A percentile compares a stretch with the other conserved stretches of the same genome.
Evolutionary conservation across 345 rosid species (phyloP).

Genomic region (Rubroshorea leprosula): DNA sequence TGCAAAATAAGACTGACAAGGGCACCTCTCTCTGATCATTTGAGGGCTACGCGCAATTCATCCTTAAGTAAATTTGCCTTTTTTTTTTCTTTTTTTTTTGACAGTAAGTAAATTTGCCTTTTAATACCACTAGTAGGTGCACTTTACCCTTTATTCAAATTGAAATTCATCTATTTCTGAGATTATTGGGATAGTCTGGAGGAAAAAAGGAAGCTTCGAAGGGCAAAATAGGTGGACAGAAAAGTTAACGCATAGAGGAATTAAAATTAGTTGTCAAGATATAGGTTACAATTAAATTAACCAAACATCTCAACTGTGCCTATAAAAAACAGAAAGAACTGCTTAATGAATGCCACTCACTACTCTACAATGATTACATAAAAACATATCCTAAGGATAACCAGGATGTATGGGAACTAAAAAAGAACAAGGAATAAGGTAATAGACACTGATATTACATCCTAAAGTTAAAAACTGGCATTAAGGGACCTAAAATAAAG

Average conservation of each 20-base stretch:
- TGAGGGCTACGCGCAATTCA: no score
- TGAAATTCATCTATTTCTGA: no score
- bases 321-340: slow-evolving; percentile 23
- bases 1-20: no score
- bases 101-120: no score
- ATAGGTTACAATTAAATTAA: slow-evolving; percentile 18
- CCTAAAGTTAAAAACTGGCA: background rate
- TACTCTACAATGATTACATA: background rate
- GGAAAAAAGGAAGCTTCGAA: no score
- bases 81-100: no score
- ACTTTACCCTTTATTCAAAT: no score
- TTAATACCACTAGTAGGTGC: no score
- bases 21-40: no score
- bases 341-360: slow-evolving; percentile 1
- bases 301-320: slow-evolving; percentile 33
- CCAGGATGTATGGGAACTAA: background rate
- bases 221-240: no score
- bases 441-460: background rate
- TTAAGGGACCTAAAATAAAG: slow-evolving; percentile 9
- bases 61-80: no score
- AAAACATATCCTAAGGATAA: slow-evolving; percentile 15
- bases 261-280: background rate
- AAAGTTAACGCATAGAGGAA: background rate
- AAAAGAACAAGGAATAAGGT: background rate
- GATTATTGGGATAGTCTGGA: no score